Evolutionary conservation across 352 stramenopile species (phyloP), one percentile per base, ranked within the genome.

Genomic region (Globisporangium iwayamae): DNA sequence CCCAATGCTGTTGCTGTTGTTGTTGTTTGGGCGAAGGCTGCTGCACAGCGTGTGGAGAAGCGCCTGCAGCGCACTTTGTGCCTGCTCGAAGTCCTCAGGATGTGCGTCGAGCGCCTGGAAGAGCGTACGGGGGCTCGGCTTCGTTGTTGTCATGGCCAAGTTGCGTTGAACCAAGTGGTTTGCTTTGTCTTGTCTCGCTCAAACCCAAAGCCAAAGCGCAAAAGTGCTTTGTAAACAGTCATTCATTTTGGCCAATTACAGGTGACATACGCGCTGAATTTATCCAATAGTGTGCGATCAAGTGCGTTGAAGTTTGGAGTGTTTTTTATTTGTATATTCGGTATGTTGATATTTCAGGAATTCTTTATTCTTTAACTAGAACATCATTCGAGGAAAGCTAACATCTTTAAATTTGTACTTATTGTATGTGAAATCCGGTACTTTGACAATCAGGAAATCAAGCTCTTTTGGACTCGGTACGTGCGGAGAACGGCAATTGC

Each of bases 91-190:
- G 25, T 2, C 28, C 7, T 56, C 14, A 1, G 25, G 28, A 11
- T n/a, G 36, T n/a, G 2, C 54, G n/a, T 50, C 54, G 34, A 60
- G 54, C 36, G 54, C 25, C 36, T 46, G 34, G 54, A 50, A 36
- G 54, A 50, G 54, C 54, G 36, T 20, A 10, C 28, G 51, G 7
- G 46, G 46, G 46, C 20, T 52, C 20, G 25, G 11, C 46, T 28
- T 51, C 46, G 46, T 30, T 14, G 20, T 32, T 8, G 46, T 30
- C 46, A 52, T 52, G 41, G 14, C 2, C 41, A 20, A 16, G 14
- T 46, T 45, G 39, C 18, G 14, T 10, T 13, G 39, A 10, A 3
- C 10, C 36, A 41, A 41, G 10, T 41, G 6, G 39, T 14, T 18
- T 45, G 39, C 39, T 45, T 45, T 45, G 3, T 11, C 18, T 39